Conservation (phyloP, 2,329 filamentous ascomycete genomes). For the Arthrinium phaeospermum region DNA sequence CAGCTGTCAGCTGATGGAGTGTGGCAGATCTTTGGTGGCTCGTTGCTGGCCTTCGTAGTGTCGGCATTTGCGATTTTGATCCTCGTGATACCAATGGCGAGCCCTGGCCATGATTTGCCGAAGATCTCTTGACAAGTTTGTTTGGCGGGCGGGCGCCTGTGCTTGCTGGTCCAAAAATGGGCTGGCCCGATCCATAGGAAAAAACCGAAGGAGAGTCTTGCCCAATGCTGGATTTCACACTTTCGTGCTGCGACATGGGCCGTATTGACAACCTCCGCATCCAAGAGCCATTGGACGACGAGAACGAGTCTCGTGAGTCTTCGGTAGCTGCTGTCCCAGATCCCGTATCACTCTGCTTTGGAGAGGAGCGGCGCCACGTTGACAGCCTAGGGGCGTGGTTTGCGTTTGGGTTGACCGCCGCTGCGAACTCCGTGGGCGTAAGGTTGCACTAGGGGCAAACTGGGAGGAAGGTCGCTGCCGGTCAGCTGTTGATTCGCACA, state of each 20-base stretch:
- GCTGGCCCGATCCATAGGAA: slow-evolving; percentile 70
- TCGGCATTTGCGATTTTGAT: slow-evolving; percentile 66
- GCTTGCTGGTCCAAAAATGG: slow-evolving; percentile 58
- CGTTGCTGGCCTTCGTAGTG: slow-evolving; percentile 75
- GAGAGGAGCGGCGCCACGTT: slow-evolving; percentile 41
- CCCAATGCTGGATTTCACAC: slow-evolving; percentile 66
- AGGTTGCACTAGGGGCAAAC: slow-evolving; percentile 17
- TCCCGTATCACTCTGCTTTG: slow-evolving; percentile 42
- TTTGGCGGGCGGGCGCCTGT: slow-evolving; percentile 61
- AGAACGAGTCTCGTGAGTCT: slow-evolving; percentile 60
- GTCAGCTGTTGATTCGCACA: slow-evolving; percentile 34
- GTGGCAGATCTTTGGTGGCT: slow-evolving; percentile 80
- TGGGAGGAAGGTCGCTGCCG: slow-evolving; percentile 23
- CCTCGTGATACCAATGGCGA: slow-evolving; percentile 50
- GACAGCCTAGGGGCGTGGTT: slow-evolving; percentile 46
- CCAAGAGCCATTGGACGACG: slow-evolving; percentile 74
- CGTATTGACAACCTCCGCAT: slow-evolving; percentile 72
- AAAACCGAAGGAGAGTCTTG: slow-evolving; percentile 70
- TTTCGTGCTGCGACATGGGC: slow-evolving; percentile 68
- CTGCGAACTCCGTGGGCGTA: slow-evolving; percentile 37
- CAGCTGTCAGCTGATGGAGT: slow-evolving; percentile 56
- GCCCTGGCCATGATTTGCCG: slow-evolving; percentile 57
- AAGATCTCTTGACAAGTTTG: slow-evolving; percentile 77
- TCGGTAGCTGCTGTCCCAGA: slow-evolving; percentile 47
- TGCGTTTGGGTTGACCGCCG: slow-evolving; percentile 36